phyloP scores from a whole-genome alignment of 176 grass and related monocot species.

The Aegilops umbellulata region DNA sequence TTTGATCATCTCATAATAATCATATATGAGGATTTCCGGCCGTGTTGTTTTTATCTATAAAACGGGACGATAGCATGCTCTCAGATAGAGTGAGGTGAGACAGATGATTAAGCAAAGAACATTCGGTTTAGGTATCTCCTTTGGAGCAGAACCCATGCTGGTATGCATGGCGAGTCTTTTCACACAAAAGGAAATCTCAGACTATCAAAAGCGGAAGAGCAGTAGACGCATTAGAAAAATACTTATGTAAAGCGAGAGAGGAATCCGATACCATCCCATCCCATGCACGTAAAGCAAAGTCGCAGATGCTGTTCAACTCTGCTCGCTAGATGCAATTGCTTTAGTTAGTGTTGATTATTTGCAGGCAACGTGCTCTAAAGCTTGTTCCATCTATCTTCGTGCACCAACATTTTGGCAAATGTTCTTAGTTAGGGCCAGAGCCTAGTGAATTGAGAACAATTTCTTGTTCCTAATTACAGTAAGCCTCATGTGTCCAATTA shows the following conservation, averaged over 20 bases:
- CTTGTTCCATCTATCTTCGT: neutral
- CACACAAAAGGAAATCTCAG: neutral
- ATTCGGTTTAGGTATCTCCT: neutral
- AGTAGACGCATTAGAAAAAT: neutral
- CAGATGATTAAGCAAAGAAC: too few relatives aligned
- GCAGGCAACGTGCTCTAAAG: neutral
- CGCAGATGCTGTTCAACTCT: neutral
- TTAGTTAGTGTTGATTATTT: neutral
- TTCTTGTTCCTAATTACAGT: too few relatives aligned
- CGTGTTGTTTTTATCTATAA: too few relatives aligned
- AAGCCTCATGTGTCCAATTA: too few relatives aligned
- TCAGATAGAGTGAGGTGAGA: too few relatives aligned
- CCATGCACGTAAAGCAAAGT: neutral
- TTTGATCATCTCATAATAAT: too few relatives aligned
- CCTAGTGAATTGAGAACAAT: too few relatives aligned
- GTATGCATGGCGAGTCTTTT: conserved; percentile 1
- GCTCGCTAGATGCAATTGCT: neutral
- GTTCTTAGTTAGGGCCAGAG: too few relatives aligned
- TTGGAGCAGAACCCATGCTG: too few relatives aligned
- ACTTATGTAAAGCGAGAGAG: neutral
- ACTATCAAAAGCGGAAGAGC: neutral
- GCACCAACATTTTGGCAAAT: neutral
- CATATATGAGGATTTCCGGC: too few relatives aligned
- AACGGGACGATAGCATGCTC: too few relatives aligned
- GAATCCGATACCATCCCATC: neutral